These are phyloP conservation scores for Kwoniella mangroviensis DNA, from an alignment of 768 basidiomycete genomes.

Conservation along the genomic window DNA sequence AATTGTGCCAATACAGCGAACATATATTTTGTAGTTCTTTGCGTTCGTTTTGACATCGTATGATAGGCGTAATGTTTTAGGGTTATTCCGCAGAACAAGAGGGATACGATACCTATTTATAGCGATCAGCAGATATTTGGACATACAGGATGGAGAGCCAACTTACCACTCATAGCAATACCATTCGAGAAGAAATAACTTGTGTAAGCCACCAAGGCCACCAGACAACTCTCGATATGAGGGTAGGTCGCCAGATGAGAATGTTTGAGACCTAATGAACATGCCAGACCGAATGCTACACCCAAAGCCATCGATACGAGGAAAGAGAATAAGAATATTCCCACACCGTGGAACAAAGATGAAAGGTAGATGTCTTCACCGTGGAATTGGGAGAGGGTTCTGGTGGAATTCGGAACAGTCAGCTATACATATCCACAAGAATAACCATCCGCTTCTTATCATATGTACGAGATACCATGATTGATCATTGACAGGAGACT, in stretches of 20 bases:
- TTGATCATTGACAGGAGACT: too few species aligned
- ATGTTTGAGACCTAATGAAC: conserved; percentile 92
- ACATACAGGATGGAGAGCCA: not conserved
- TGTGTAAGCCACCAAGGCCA: conserved; percentile 91
- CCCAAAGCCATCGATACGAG: conserved; percentile 93
- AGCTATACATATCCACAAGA: not conserved
- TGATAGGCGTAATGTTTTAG: conserved; percentile 99
- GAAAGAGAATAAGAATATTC: conserved; percentile 95
- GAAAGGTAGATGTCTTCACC: conserved; percentile 80
- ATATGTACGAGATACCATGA: too few species aligned
- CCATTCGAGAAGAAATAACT: conserved; percentile 99
- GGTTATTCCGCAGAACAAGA: conserved; percentile 98
- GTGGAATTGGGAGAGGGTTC: conserved; percentile 89
- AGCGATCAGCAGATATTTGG: not conserved
- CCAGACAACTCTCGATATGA: conserved; percentile 95
- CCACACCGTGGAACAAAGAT: conserved; percentile 93
- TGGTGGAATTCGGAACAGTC: conserved; percentile 56
- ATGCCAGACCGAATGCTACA: conserved; percentile 84
- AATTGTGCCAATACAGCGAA: conserved; percentile 92
- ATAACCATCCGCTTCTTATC: too few species aligned
- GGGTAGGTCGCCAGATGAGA: conserved; percentile 77
- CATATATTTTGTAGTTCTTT: conserved; percentile 91
- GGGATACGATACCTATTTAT: conserved; percentile 80
- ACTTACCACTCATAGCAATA: conserved; percentile 70
- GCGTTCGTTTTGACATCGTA: conserved; percentile 95